phyloP scores from a whole-genome alignment of 139 green algal species.

The Tetraselmis striata region DNA sequence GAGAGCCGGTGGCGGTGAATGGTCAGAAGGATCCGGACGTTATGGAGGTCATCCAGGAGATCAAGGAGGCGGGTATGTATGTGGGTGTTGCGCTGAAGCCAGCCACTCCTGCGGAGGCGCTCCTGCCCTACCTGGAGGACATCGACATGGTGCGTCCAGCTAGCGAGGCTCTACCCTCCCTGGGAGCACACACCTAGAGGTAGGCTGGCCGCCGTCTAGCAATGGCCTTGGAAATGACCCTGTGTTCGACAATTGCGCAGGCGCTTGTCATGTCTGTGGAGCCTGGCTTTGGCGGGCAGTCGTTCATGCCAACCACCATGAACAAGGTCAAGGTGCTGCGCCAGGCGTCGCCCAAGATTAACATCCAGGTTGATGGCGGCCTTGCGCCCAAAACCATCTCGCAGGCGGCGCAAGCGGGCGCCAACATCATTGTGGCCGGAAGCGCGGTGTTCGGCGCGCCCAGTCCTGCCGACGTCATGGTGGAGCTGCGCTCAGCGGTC shows the following conservation, averaged over 20 bases:
- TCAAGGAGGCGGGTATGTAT: constrained; percentile 38
- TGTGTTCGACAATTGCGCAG: constrained; percentile 33
- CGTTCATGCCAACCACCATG: constrained; percentile 26
- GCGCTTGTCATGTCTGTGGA: constrained; percentile 45
- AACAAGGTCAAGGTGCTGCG: background rate
- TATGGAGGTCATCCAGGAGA: constrained; percentile 13
- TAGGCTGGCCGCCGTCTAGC: too few relatives aligned
- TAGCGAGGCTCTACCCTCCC: too few relatives aligned
- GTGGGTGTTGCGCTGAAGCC: constrained; percentile 38
- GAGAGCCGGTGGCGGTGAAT: background rate
- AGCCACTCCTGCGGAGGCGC: constrained; percentile 24
- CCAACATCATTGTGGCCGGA: constrained; percentile 47
- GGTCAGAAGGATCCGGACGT: background rate
- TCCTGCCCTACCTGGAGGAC: constrained; percentile 17
- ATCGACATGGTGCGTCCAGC: constrained; percentile 40
- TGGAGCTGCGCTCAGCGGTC: background rate
- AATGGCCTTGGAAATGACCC: too few relatives aligned
- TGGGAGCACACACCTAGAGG: too few relatives aligned
- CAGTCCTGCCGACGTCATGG: constrained; percentile 18
- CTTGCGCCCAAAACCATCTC: constrained; percentile 19
- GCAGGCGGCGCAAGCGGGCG: constrained; percentile 24
- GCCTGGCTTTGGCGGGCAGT: constrained; percentile 49
- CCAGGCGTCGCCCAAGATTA: background rate
- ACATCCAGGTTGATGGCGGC: constrained; percentile 13
- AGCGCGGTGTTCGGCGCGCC: constrained; percentile 29